Evolutionary conservation across 2,329 filamentous ascomycete species (phyloP), one percentile per base, ranked within the genome.

Genomic region (Coniochaeta ligniaria): DNA sequence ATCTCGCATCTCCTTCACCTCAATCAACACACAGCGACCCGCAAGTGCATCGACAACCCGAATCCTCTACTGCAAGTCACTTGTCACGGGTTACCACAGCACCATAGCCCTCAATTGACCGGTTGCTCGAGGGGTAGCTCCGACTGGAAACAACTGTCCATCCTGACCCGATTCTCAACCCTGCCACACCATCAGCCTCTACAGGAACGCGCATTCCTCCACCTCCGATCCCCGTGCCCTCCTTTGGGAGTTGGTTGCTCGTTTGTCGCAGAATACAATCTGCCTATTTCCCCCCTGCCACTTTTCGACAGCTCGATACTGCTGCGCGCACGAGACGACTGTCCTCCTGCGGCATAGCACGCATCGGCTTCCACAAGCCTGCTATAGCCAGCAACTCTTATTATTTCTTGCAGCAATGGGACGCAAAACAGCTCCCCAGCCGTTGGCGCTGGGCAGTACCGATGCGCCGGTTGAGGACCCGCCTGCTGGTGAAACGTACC

Each of bases 381-480:
- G 66, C 60, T 69, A 70, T 69, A 69, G 60, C 66, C 67, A 68
- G 33, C 20, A 38, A 57, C 16, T 31, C 31, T 22, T 24, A n/a
- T 64, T 61, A 22, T 33, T 63, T 64, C 65, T 63, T 61, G 64
- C 61, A 62, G 66, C 60, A 65, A 85, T 85, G 82, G 81, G 78
- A 75, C 83, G 82, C 72, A 85, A 83, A 74, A 74, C 79, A 69
- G 80, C 78, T 73, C 83, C 82, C 66, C 79, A 84, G 76, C 82
- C 83, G 74, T 78, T 85, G 74, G 74, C 78, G 71, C 76, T 85
- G 73, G 75, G 76, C 68, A 76, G 76, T 60, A 63, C 68, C 64
- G 66, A 73, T 65, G 71, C 67, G 64, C 66, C 68, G 66, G 64
- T 69, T 66, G 71, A 73, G 65, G 69, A 72, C 62, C 70, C 70